phyloP scores from a whole-genome alignment of 106 monocot genomes.

The Cymbidium sinense region DNA sequence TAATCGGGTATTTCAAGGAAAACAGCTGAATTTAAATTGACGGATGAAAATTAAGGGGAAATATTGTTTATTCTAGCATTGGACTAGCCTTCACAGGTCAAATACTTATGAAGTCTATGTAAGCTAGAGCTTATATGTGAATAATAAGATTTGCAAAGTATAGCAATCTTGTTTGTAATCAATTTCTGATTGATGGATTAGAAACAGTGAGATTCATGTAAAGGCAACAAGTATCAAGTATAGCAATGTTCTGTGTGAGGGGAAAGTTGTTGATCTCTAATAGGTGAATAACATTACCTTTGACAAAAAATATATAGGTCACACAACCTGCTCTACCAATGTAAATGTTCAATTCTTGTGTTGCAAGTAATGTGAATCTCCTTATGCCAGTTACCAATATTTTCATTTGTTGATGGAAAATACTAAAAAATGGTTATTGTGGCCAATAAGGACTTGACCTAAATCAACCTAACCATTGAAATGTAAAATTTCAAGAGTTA shows the following conservation, averaged over 20 bases:
- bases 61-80: background rate
- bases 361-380: background rate
- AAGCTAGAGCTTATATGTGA: background rate
- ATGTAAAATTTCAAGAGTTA: too few species aligned
- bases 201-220: background rate
- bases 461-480: background rate
- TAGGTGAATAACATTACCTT: background rate
- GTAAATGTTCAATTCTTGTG: background rate
- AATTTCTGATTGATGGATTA: background rate
- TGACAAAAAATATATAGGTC: background rate
- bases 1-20: background rate
- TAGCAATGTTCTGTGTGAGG: background rate
- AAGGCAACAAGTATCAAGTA: background rate
- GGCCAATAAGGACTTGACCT: background rate
- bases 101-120: background rate
- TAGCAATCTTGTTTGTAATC: background rate
- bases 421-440: background rate
- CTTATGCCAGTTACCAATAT: background rate
- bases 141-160: background rate
- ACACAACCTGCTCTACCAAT: background rate
- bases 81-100: background rate
- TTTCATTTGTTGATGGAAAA: background rate
- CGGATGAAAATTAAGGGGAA: background rate
- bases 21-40: background rate
- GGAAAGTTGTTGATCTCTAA: background rate